Base-by-base conservation (phyloP, 2,329 filamentous ascomycete species). In the Calonectria hongkongensis region DNA sequence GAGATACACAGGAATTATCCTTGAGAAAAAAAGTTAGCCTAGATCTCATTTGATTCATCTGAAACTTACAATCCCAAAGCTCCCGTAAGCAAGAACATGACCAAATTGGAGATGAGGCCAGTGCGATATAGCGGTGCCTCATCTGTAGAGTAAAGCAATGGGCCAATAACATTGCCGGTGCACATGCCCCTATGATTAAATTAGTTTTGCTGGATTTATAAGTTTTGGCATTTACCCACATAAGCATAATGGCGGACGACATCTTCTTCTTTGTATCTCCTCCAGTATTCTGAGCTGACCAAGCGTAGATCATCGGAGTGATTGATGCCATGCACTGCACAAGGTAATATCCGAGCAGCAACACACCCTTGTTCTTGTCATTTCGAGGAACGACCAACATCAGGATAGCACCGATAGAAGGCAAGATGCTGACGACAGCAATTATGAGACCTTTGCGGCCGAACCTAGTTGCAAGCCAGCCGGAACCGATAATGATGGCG, bases 231-330 rank as follows among this genome's bases (percentile, higher is more conserved):
- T 12, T 27, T n/a, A n/a, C 56, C 13, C 25, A 62, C 45, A 92
- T 85, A 73, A 92, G 90, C 16, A 74, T 82, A 18, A 90, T 86
- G 18, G 86, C 89, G 0, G 90, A 92, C 0, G 88, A 91, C 4
- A 90, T 87, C 79, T 92, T 92, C 73, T 90, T 88, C 81, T 92
- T 92, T 0, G 91, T 92, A 73, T 92, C 90, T 0, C 91, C 91
- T 9, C 87, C 90, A 0, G 90, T 89, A 73, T 90, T 90, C 69
- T 88, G 87, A 2, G 87, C 86, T 1, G 86, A 87, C 87, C 87
- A 89, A 0, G 86, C 86, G 74, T 89, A 89, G 39, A 90, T 86
- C 75, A 89, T 81, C 0, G 88, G 73, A 5, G 72, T 72, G 64
- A 51, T 41, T n/a, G 41, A 48, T 16, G 15, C 36, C 18, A 64